phyloP scores from a whole-genome alignment of 352 stramenopile species.

The Nothophytophthora sp. region DNA sequence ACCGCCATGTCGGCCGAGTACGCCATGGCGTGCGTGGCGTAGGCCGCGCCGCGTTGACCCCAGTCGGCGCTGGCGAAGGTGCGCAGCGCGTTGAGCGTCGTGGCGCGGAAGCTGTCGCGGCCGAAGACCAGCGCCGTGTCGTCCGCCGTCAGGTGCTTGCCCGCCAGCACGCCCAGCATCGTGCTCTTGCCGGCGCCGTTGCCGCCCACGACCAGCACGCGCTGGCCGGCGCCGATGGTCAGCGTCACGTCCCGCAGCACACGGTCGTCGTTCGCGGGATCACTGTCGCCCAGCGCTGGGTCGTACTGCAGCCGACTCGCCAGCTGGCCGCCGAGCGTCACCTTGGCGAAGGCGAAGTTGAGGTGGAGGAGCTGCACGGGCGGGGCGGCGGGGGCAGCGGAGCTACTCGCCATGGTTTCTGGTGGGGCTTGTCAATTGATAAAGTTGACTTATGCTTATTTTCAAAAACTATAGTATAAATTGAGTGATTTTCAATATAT shows the following conservation, averaged over 20 bases:
- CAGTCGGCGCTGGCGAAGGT: constrained; percentile 97
- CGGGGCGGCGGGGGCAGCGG: constrained; percentile 2
- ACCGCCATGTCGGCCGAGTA: constrained; percentile 96
- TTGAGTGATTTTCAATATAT: too few relatives aligned
- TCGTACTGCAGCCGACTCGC: constrained; percentile 64
- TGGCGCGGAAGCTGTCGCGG: constrained; percentile 96
- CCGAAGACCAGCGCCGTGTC: constrained; percentile 85
- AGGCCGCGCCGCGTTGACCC: constrained; percentile 96
- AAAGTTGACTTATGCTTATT: too few relatives aligned
- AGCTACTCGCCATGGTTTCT: constrained; percentile 12
- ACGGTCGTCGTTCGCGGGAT: constrained; percentile 42
- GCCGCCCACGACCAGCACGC: constrained; percentile 94
- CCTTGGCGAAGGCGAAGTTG: constrained; percentile 79
- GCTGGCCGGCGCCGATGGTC: constrained; percentile 75
- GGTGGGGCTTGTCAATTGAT: too few relatives aligned
- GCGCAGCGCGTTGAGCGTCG: constrained; percentile 91
- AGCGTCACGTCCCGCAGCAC: constrained; percentile 91
- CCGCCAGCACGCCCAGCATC: constrained; percentile 93
- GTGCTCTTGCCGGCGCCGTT: constrained; percentile 97
- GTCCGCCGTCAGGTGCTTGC: constrained; percentile 93
- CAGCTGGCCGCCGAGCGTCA: constrained; percentile 60
- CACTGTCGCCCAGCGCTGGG: constrained; percentile 1
- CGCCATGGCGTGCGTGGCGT: constrained; percentile 88
- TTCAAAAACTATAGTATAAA: too few relatives aligned
- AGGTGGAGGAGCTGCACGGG: constrained; percentile 60